Percentiles rank a stretch among this genome's conserved stretches.
These are phyloP conservation scores for Pythium coloratum DNA, from an alignment of 352 stramenopile genomes.

Conservation along the genomic window DNA sequence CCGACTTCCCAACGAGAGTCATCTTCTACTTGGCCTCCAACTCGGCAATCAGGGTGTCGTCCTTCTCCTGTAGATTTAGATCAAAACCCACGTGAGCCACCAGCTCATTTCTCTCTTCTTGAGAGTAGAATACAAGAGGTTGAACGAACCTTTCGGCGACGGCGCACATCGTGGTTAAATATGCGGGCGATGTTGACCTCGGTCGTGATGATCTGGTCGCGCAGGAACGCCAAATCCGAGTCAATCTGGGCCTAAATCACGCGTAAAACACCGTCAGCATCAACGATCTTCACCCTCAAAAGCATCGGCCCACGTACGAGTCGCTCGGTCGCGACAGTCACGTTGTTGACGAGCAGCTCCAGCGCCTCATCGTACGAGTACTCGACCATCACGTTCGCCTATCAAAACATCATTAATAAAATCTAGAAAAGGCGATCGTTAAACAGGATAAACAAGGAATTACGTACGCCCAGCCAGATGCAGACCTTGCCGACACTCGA, in stretches of 20 bases:
- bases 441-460: background rate
- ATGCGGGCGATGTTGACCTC: conserved; percentile 97
- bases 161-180: conserved; percentile 97
- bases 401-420: background rate
- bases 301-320: conserved; percentile 38
- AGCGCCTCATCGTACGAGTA: conserved; percentile 97
- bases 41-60: conserved; percentile 60
- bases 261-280: background rate
- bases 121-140: background rate
- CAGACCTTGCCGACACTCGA: conserved; percentile 90
- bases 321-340: conserved; percentile 66
- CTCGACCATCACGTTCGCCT: conserved; percentile 97
- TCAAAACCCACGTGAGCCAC: background rate
- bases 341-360: conserved; percentile 82
- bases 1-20: background rate
- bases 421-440: background rate
- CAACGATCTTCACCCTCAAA: background rate
- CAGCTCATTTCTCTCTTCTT: background rate
- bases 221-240: conserved; percentile 92
- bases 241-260: conserved; percentile 65
- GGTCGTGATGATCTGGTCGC: conserved; percentile 97
- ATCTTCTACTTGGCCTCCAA: conserved; percentile 59
- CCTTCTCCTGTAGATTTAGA: conserved; percentile 47
- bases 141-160: conserved; percentile 56
- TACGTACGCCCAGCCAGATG: conserved; percentile 93